Percentiles rank a stretch among this genome's conserved stretches.
phyloP scores from a whole-genome alignment of 352 stramenopile genomes.

The Phytophthora boehmeriae region DNA sequence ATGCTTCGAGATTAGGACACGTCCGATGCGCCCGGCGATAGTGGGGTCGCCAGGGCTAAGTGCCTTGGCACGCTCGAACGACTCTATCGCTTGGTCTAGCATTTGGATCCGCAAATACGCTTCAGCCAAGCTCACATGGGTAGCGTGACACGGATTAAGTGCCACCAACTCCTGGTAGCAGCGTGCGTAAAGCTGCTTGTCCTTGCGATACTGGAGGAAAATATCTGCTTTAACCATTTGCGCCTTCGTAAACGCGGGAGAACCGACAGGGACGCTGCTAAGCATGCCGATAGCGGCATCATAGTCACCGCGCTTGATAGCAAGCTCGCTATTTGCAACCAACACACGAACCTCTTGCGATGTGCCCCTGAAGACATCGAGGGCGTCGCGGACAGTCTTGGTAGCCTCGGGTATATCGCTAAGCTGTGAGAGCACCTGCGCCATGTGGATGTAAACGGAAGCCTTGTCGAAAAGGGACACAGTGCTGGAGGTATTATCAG shows the following conservation, averaged over 20 bases:
- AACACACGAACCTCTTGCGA: constrained; percentile 91
- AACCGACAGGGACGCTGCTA: constrained; percentile 78
- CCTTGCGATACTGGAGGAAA: constrained; percentile 91
- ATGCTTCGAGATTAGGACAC: constrained; percentile 92
- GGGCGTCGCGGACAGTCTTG: constrained; percentile 65
- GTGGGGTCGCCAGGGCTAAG: constrained; percentile 72
- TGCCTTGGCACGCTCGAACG: constrained; percentile 63
- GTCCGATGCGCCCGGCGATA: constrained; percentile 88
- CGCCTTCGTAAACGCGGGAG: constrained; percentile 82
- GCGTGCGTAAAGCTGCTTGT: constrained; percentile 89
- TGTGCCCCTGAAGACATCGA: constrained; percentile 78
- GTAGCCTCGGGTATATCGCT: constrained; percentile 76
- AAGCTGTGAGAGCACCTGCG: constrained; percentile 79
- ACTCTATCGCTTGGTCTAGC: constrained; percentile 87
- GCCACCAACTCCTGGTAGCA: constrained; percentile 92
- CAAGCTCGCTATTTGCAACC: constrained; percentile 90
- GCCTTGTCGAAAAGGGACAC: constrained; percentile 84
- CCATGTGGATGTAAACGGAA: constrained; percentile 89
- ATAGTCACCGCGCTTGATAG: constrained; percentile 91
- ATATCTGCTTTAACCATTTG: constrained; percentile 95
- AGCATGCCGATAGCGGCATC: constrained; percentile 91
- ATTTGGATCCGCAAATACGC: constrained; percentile 93
- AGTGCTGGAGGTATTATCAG: constrained; percentile 9
- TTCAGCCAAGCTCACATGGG: constrained; percentile 89
- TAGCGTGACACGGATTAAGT: constrained; percentile 68